These are phyloP conservation scores for Auxenochlorella pyrenoidosa DNA, from an alignment of 139 green algal genomes.

Conservation along the genomic window DNA sequence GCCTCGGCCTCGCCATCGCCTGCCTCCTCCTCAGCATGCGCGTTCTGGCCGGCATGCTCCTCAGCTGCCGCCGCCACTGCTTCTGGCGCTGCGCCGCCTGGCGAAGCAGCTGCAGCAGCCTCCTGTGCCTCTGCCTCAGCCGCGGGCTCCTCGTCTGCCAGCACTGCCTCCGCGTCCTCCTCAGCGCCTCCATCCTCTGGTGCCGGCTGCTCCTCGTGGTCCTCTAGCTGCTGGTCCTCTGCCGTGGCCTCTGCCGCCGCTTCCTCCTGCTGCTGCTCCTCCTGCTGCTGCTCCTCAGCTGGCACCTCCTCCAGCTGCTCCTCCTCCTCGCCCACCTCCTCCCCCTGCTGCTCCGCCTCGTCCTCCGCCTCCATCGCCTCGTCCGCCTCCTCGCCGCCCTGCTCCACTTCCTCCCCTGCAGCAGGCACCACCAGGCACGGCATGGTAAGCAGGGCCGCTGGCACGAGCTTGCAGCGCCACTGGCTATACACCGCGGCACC, in stretches of 20 bases:
- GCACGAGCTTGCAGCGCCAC: too few relatives aligned
- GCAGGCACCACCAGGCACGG: neutral
- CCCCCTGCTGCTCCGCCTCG: constrained; percentile 13
- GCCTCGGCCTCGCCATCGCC: neutral
- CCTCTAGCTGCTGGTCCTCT: neutral
- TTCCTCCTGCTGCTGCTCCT: constrained; percentile 19
- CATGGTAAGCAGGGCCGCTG: neutral
- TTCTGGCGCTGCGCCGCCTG: neutral
- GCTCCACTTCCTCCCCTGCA: constrained; percentile 34
- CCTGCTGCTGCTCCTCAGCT: neutral
- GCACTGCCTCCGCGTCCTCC: neutral
- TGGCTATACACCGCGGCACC: too few relatives aligned
- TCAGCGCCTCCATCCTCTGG: neutral
- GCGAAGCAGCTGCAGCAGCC: neutral
- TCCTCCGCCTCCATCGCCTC: constrained; percentile 30
- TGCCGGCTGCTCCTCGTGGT: neutral
- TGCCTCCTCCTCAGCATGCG: neutral
- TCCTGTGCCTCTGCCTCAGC: neutral
- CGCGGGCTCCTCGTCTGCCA: neutral
- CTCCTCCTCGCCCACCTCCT: constrained; percentile 17
- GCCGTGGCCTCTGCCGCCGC: constrained; percentile 2
- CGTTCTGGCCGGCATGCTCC: neutral
- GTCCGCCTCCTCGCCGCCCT: neutral
- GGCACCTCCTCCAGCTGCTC: neutral
- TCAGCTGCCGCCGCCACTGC: neutral